Base-by-base conservation (phyloP, 2,329 filamentous ascomycete species). In the Tolypocladium tropicale region DNA sequence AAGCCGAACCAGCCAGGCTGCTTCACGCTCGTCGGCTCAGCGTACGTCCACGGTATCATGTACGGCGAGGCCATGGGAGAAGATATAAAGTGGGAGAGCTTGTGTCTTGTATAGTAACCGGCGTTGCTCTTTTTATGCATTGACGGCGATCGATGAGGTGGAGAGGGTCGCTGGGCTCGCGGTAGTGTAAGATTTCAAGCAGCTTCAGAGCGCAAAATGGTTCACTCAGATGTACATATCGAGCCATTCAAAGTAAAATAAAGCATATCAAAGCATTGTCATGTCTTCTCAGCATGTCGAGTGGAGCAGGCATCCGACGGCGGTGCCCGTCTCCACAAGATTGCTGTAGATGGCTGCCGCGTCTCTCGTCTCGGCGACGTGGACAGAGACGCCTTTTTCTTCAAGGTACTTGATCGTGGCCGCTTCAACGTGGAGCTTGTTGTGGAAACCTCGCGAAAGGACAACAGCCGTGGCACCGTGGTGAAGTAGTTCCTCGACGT, bases 401-500 rank as follows among this genome's bases (percentile, higher is more conserved):
- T 1, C 55, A 28, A 58, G 57, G 25, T 56, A 57, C 11, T 46
- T 36, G n/a, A 58, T 2, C 2, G 49, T 51, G 10, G 48, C 48
- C 6, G 55, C 28, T 28, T 52, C 52, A 10, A 58, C 43, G 30
- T 53, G 55, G 2, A 58, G 55, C 55, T 37, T 58, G 52, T 55
- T 25, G 6, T 58, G 52, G 52, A 58, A 56, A n/a, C 57, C 57
- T 6, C 39, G 50, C 34, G 57, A 58, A 14, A 58, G 28, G 11
- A 58, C 57, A 48, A 56, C 25, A 3, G 55, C 54, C 7, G 57
- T 58, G 2, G 55, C 57, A 7, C 57, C 57, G 12, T 50, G 46
- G 28, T 54, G 21, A 10, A 58, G 25, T 16, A 58, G 55, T 32
- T 58, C 57, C 10, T 58, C 57, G 33, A 58, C 52, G 41, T 58